Evolutionary conservation across 106 monocot species (phyloP), one percentile per base, ranked within the genome.

Genomic region (Dendrobium chrysotoxum): DNA sequence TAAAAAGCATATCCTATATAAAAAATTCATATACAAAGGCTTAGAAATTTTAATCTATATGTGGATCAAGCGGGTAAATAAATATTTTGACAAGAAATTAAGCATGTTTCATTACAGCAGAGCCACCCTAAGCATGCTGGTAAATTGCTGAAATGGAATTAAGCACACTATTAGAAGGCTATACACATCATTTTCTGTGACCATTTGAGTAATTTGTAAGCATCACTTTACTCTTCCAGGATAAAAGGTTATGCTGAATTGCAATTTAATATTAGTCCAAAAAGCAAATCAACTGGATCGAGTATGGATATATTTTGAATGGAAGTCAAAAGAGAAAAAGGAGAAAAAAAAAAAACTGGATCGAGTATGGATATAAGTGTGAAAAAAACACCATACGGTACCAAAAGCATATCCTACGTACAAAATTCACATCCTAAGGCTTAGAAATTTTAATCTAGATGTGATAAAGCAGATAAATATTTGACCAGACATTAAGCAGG

Each of bases 221-320:
- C 64, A 23, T 70, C 70, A 70, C 70, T 70, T 53, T 70, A 70
- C 70, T 70, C 21, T 70, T 70, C 70, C 70, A 31, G 70, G 70
- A 35, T 35, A 70, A n/a, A 70, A 70, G 4, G 15, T 17, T 16
- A 70, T 25, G 28, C 70, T 70, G 35, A 70, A 70, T 35, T 70
- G 70, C 21, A 35, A 35, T 70, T 15, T 70, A 35, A 70, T 35
- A 35, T 35, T 31, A 70, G 70, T 35, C 11, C 70, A 53, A 53
- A 53, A 2, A 53, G 53, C 16, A 53, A 53, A 53, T 20, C 55
- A 55, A 55, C 15, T 17, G 55, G 55, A 17, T 55, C 10, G 55
- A 55, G 18, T 55, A 4, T 12, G 3, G 9, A 53, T 53, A 53
- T 53, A n/a, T n/a, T n/a, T n/a, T n/a, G n/a, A n/a, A n/a, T n/a